phyloP scores from a whole-genome alignment of 2,329 filamentous ascomycete genomes.

The Geoglossum cookeanum region DNA sequence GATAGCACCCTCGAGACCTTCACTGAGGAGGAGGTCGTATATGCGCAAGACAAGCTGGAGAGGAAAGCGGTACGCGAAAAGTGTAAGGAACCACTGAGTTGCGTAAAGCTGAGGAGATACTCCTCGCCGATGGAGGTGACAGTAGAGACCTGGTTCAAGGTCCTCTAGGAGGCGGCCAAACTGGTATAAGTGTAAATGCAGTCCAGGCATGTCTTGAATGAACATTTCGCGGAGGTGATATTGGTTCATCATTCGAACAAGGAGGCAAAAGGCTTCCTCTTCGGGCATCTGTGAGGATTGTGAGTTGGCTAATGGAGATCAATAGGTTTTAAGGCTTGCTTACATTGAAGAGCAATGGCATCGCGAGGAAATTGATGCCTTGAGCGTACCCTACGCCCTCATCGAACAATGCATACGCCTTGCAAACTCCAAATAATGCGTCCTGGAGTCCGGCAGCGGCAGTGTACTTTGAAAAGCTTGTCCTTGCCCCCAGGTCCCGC shows the following conservation, averaged over 20 bases:
- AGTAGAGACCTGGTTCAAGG: constrained; percentile 81
- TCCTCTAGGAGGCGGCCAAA: constrained; percentile 92
- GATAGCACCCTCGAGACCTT: constrained; percentile 74
- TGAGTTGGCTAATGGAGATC: constrained; percentile 9
- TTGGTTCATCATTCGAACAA: constrained; percentile 91
- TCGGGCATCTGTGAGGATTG: constrained; percentile 56
- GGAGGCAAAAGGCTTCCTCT: constrained; percentile 84
- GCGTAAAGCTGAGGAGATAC: constrained; percentile 88
- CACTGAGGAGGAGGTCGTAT: constrained; percentile 85
- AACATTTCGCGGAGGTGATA: constrained; percentile 88
- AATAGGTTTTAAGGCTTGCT: constrained; percentile 17
- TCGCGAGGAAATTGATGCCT: constrained; percentile 96
- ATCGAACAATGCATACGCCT: constrained; percentile 91
- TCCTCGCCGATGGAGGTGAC: constrained; percentile 71
- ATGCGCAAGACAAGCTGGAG: constrained; percentile 90
- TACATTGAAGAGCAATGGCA: constrained; percentile 89
- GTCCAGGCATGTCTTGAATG: constrained; percentile 84
- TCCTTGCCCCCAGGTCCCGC: constrained; percentile 76
- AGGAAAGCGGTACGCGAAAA: constrained; percentile 97
- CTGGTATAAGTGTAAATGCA: constrained; percentile 84
- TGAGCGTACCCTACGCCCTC: constrained; percentile 91
- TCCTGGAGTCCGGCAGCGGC: constrained; percentile 83
- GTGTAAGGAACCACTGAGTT: constrained; percentile 94
- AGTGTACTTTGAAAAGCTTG: constrained; percentile 92
- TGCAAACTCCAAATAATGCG: constrained; percentile 85